Base-by-base conservation (phyloP, 2,329 filamentous ascomycete genomes). In the Neoarthrinium moseri region DNA sequence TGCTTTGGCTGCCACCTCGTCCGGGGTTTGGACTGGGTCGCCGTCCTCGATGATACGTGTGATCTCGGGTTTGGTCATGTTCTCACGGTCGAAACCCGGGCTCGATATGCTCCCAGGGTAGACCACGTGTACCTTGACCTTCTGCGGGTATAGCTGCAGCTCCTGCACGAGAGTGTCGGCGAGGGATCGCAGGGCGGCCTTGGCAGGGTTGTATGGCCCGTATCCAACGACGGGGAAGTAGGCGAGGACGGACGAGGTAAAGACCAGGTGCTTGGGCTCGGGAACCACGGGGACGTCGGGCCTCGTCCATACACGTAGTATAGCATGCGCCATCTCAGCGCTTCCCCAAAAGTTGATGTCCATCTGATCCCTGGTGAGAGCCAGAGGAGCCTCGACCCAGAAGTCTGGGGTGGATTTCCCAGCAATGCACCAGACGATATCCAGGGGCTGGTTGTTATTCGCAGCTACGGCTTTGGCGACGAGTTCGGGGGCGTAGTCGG, bases 351-450 rank as follows among this genome's bases (percentile, higher is more conserved):
- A 97, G 69, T 96, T 92, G 56, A 92, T 80, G 61, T 96, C 89
- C 89, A 96, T 96, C 65, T 95, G 89, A 53, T 77, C 73, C 33
- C 86, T 80, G 54, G 91, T 72, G 10, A 78, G 79, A 6, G 83
- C 71, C 43, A 89, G 72, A 7, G 86, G 77, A 30, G 82, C 83
- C 50, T 96, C 88, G 53, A 88, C 66, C 71, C 92, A 95, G 50
- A 95, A 84, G 27, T 81, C 77, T 0, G 91, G 91, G 13, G 74
- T 76, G 5, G 87, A 80, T 52, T 80, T 75, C 49, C 92, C 92
- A 3, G 92, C 92, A 41, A 91, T 80, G 63, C 89, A 91, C 91
- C 94, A 97, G 26, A 97, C 87, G 46, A 96, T 77, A 62, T 97
- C 92, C 0, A 89, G 89, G 22, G 84, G 66, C 20, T 72, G 65